phyloP scores from a whole-genome alignment of 2,329 filamentous ascomycete genomes.

The Phialophora macrospora region DNA sequence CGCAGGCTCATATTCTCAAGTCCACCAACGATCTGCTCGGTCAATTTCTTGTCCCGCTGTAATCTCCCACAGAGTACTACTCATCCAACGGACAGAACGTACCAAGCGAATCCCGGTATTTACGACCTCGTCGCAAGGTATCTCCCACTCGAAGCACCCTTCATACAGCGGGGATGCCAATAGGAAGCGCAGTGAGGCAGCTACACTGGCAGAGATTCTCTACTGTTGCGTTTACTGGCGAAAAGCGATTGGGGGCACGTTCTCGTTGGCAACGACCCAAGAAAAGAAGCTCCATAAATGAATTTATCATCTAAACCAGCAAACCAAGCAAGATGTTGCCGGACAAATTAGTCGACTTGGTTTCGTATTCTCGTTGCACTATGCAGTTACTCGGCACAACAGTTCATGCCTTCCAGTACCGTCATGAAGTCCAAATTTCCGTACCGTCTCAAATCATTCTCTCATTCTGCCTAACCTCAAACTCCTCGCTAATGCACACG shows the following conservation, averaged over 20 bases:
- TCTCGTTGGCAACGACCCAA: too few species aligned
- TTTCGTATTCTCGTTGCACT: neutral
- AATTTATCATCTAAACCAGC: neutral
- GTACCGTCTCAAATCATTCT: neutral
- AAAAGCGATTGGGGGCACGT: too few species aligned
- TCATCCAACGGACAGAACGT: neutral
- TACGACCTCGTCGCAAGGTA: neutral
- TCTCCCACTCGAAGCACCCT: neutral
- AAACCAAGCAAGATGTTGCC: neutral
- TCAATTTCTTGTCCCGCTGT: neutral
- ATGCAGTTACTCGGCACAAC: neutral
- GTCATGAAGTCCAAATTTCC: neutral
- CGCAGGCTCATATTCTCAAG: neutral
- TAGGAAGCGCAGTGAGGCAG: too few species aligned
- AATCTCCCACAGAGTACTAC: neutral
- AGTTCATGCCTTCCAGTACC: neutral
- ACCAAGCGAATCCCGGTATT: neutral
- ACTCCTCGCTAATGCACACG: constrained; percentile 20
- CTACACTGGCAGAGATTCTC: too few species aligned
- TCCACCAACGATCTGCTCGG: neutral
- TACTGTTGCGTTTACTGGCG: too few species aligned
- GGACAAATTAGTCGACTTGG: neutral
- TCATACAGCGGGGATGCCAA: neutral
- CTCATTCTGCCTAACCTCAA: neutral
- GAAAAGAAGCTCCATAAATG: too few species aligned